These are phyloP conservation scores for Lachnellula subtilissima DNA, from an alignment of 2,329 filamentous ascomycete species.

Conservation along the genomic window DNA sequence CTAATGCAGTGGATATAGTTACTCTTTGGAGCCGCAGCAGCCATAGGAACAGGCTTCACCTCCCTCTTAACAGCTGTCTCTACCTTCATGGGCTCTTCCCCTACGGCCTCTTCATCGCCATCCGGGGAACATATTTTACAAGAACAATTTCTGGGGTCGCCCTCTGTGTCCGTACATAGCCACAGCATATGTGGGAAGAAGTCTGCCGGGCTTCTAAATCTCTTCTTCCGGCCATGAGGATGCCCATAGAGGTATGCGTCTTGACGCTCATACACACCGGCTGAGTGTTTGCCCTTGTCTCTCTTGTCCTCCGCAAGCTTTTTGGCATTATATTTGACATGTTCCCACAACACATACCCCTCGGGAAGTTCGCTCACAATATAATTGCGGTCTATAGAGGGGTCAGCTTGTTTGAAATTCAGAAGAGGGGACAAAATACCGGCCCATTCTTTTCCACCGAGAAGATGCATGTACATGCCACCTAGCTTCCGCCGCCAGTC, in stretches of 20 bases:
- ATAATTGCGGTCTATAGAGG: slow-evolving; percentile 35
- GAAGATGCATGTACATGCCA: slow-evolving; percentile 50
- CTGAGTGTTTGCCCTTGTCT: slow-evolving; percentile 38
- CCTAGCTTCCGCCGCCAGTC: slow-evolving; percentile 56
- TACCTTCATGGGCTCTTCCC: slow-evolving; percentile 28
- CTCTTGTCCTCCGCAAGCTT: slow-evolving; percentile 37
- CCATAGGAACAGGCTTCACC: slow-evolving; percentile 3
- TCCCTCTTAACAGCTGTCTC: slow-evolving; percentile 14
- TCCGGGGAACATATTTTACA: slow-evolving; percentile 54
- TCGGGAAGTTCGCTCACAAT: slow-evolving; percentile 51
- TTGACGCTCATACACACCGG: slow-evolving; percentile 48
- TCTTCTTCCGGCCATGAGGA: slow-evolving; percentile 50
- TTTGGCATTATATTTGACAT: slow-evolving; percentile 46
- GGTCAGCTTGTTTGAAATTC: background rate
- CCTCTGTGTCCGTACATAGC: slow-evolving; percentile 48
- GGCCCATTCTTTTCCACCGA: slow-evolving; percentile 33
- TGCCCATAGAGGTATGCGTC: slow-evolving; percentile 59
- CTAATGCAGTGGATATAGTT: background rate
- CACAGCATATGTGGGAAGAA: slow-evolving; percentile 57
- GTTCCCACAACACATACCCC: slow-evolving; percentile 53
- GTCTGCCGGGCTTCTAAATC: slow-evolving; percentile 53
- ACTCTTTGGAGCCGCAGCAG: slow-evolving; percentile 2
- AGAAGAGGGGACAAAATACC: slow-evolving; percentile 9
- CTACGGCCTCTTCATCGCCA: slow-evolving; percentile 34
- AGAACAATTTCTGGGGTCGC: slow-evolving; percentile 48